Evolutionary conservation across 441 rosid species (phyloP), one percentile per base, ranked within the genome.

Genomic region (Bocquillonia castaneifolia): DNA sequence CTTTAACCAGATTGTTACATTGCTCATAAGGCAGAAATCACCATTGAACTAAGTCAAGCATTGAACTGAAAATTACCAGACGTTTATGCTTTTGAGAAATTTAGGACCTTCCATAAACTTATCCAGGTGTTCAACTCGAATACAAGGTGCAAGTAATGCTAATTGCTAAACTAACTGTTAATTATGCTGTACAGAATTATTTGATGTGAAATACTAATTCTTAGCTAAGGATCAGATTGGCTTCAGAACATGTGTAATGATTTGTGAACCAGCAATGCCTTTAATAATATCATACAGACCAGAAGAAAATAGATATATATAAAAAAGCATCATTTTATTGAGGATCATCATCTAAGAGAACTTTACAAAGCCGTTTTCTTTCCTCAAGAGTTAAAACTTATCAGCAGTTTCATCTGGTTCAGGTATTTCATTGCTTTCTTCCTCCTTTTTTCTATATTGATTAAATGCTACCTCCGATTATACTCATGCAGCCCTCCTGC

Each of bases 401-500:
- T 79, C 83, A 28, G 78, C 13, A 50, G 53, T 76, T 42, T 74
- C 77, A 59, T 84, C 89, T 69, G 78, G 76, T 37, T 83, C 93
- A 34, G 83, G 64, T 0, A 26, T 61, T 37, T 86, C 90, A 67
- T n/a, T 66, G 48, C 82, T 73, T 80, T 85, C 76, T 78, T 86
- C 82, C 69, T 85, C 71, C 79, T 82, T 80, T 81, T 90, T 73
- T 92, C 97, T 63, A 84, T 23, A 76, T 93, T 93, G 68, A 67
- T 67, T 56, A 84, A 58, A 72, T 62, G 58, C 34, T 72, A 82
- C 69, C 96, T 85, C 28, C 62, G 81, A 66, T 91, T 88, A 66
- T 82, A 84, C 72, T 89, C 97, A 77, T 86, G 85, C 63, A 84
- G 87, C 10, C 98, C 98, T 89, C 96, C 74, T 88, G 90, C 97